These are phyloP conservation scores for Geosiphon pyriformis DNA, from an alignment of 192 early-diverging fungal genomes.

Conservation along the genomic window DNA sequence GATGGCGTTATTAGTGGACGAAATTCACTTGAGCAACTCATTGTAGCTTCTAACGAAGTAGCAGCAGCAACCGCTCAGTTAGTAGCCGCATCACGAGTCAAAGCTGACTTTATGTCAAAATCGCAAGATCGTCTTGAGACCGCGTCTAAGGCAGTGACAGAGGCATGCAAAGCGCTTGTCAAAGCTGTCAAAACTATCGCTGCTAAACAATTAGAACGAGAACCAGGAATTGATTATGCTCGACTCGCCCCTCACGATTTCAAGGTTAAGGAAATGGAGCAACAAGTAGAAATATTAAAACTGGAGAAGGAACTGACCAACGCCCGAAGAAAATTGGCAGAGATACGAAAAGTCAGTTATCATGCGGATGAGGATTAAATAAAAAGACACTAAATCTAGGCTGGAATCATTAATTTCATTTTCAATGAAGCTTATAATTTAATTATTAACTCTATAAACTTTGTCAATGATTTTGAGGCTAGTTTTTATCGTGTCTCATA, in stretches of 20 bases:
- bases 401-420: too few species aligned
- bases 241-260: constrained; percentile 86
- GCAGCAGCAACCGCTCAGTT: constrained; percentile 94
- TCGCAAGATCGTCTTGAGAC: constrained; percentile 91
- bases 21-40: constrained; percentile 86
- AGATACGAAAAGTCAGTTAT: constrained; percentile 87
- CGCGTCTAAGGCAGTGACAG: constrained; percentile 89
- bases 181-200: constrained; percentile 85
- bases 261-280: constrained; percentile 96
- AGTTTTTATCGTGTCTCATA: too few species aligned
- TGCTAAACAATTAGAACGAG: constrained; percentile 64
- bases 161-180: constrained; percentile 85
- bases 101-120: constrained; percentile 85
- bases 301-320: constrained; percentile 86
- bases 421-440: too few species aligned
- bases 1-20: constrained; percentile 93
- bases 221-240: constrained; percentile 54
- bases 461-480: too few species aligned
- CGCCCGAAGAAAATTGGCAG: constrained; percentile 82
- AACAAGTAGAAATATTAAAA: constrained; percentile 95
- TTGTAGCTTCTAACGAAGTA: constrained; percentile 97
- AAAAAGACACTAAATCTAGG: too few species aligned
- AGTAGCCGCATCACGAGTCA: constrained; percentile 93
- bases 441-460: too few species aligned
- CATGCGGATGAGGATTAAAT: constrained; percentile 48